phyloP scores from a whole-genome alignment of 768 basidiomycete genomes.

The Pisolithus orientalis region DNA sequence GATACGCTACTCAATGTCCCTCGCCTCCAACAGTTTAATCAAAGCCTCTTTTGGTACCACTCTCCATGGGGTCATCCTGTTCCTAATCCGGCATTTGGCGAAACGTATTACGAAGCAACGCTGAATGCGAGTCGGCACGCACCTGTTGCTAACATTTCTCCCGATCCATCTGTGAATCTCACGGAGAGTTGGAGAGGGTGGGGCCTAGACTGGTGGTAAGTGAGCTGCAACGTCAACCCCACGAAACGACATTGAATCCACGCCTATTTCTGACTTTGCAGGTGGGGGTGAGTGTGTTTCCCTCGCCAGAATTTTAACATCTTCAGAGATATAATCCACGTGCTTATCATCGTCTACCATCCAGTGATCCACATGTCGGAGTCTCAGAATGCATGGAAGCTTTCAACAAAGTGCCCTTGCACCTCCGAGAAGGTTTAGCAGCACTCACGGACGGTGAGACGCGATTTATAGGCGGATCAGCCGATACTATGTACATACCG shows the following conservation, averaged over 20 bases:
- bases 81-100: constrained; percentile 31
- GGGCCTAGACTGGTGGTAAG: constrained; percentile 38
- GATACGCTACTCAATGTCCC: constrained; percentile 46
- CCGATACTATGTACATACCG: constrained; percentile 45
- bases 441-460: constrained; percentile 26
- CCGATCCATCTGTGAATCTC: constrained; percentile 32
- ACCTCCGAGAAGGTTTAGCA: constrained; percentile 34
- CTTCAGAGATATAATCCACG: background rate
- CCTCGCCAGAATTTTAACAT: background rate
- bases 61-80: constrained; percentile 40
- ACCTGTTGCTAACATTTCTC: constrained; percentile 36
- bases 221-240: constrained; percentile 5
- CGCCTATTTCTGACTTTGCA: constrained; percentile 8
- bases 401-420: constrained; percentile 28
- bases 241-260: constrained; percentile 6
- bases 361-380: constrained; percentile 39
- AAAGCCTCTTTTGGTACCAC: constrained; percentile 44
- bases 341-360: background rate
- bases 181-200: constrained; percentile 37
- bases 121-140: constrained; percentile 27
- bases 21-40: constrained; percentile 40
- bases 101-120: constrained; percentile 3
- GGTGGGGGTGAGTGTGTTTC: constrained; percentile 35
- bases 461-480: constrained; percentile 42
- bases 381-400: constrained; percentile 38